Base-by-base conservation (phyloP, 805 yeast species). In the Kregervanrija pseudodelftensis region DNA sequence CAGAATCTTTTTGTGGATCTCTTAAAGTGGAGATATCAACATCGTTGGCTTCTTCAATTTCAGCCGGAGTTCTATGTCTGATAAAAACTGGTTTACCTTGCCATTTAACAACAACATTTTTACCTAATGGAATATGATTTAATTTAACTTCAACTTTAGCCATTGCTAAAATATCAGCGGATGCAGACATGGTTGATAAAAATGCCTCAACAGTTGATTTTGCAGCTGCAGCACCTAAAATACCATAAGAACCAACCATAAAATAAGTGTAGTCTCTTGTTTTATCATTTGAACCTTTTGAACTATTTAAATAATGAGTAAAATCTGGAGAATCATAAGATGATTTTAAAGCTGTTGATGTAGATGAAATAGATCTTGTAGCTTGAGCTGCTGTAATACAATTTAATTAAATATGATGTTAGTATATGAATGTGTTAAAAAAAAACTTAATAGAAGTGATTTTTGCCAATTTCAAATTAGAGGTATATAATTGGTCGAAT, bases 21-120 rank as follows among this genome's bases (percentile, higher is more conserved):
- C 97, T 87, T 67, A 93, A 80, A 36, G 77, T 39, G 30, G 80
- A 59, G 50, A 93, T 67, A 58, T 91, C 91, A 53, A 89, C 86
- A 13, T 66, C 61, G 70, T 89, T 86, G 54, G 99, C 99, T 76
- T 93, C 99, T 42, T 79, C 87, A 57, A 93, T 90, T 76, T 93
- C 99, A 50, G 75, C 79, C 39, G 78, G 70, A 39, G 99, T 90
- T 80, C 99, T 85, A 80, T 93, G 99, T 79, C 99, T 91, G 69
- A 93, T 89, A 74, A 93, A 93, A 55, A 93, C 96, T 55, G 99
- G 99, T 77, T 93, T 93, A 73, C 99, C 99, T 73, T 95, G 96
- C 99, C 99, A 93, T 74, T 93, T 93, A 58, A 93, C 95, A 63
- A 93, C 87, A 54, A 93, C 95, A 71, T 93, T 93, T 77, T 91